Conservation (phyloP, 2,329 filamentous ascomycete species). For the Penicillium nordicum region DNA sequence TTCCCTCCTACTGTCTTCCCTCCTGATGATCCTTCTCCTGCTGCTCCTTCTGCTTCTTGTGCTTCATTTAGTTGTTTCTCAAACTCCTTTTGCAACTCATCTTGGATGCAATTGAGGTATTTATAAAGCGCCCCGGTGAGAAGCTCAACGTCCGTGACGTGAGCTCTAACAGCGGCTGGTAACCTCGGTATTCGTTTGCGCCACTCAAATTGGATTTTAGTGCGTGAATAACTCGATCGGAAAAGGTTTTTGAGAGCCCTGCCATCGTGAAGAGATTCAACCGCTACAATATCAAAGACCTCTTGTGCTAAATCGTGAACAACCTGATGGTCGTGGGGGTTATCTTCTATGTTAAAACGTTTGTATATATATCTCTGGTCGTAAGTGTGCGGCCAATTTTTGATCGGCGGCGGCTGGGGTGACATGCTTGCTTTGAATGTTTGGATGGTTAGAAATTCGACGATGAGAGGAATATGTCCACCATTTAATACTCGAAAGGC, state of each 20-base stretch:
- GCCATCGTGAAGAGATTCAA: not conserved
- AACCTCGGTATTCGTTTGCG: not conserved
- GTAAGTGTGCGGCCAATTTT: not conserved
- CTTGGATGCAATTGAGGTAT: not conserved
- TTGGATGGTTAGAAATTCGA: not conserved
- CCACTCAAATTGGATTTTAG: not conserved
- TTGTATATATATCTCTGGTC: not conserved
- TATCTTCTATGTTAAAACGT: not conserved
- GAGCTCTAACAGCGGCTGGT: not conserved
- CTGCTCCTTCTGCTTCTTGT: too few relatives aligned
- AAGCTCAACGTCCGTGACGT: not conserved
- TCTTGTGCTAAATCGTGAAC: not conserved
- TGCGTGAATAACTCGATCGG: not conserved
- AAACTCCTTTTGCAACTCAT: not conserved
- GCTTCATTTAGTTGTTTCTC: not conserved
- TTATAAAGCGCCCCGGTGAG: not conserved
- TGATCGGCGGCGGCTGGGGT: not conserved
- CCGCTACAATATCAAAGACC: not conserved
- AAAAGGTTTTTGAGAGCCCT: not conserved
- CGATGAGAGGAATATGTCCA: not conserved
- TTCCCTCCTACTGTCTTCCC: too few relatives aligned
- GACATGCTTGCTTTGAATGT: not conserved
- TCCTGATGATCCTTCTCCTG: too few relatives aligned
- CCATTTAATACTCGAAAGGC: not conserved
- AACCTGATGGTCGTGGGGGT: not conserved